Percentiles rank a stretch among this genome's conserved stretches.
phyloP scores from a whole-genome alignment of 257 asterid species.

The Solanum ossicruentum region DNA sequence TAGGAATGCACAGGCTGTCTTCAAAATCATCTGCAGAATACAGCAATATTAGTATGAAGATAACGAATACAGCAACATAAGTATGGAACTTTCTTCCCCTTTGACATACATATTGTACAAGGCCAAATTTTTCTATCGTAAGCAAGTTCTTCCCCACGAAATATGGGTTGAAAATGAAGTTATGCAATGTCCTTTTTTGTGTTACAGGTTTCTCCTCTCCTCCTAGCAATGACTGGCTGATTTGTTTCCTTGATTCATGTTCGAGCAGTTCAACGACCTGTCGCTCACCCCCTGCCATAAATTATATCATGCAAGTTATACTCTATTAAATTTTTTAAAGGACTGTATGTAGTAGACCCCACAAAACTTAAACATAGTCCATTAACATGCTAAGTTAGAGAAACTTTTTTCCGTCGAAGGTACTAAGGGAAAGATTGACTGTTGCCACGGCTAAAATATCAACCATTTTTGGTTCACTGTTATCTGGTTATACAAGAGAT shows the following conservation, averaged over 20 bases:
- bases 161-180: slow-evolving; percentile 55
- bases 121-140: slow-evolving; percentile 68
- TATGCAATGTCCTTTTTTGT: slow-evolving; percentile 20
- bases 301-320: background rate
- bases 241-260: slow-evolving; percentile 45
- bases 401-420: background rate
- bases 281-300: slow-evolving; percentile 61
- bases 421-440: background rate
- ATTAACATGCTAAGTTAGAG: background rate
- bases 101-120: slow-evolving; percentile 73
- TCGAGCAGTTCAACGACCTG: slow-evolving; percentile 55
- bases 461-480: background rate
- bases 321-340: background rate
- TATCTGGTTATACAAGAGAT: background rate
- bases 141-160: slow-evolving; percentile 58
- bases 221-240: slow-evolving; percentile 53
- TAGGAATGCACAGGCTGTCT: slow-evolving; percentile 71
- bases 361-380: background rate
- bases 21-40: slow-evolving; percentile 75
- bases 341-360: background rate
- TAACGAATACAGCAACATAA: background rate
- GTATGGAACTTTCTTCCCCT: background rate
- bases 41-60: background rate
- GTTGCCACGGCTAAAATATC: background rate
- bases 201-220: slow-evolving; percentile 14